These are phyloP conservation scores for Kodamaea arcana DNA, from an alignment of 1,139 yeast species.

Conservation along the genomic window DNA sequence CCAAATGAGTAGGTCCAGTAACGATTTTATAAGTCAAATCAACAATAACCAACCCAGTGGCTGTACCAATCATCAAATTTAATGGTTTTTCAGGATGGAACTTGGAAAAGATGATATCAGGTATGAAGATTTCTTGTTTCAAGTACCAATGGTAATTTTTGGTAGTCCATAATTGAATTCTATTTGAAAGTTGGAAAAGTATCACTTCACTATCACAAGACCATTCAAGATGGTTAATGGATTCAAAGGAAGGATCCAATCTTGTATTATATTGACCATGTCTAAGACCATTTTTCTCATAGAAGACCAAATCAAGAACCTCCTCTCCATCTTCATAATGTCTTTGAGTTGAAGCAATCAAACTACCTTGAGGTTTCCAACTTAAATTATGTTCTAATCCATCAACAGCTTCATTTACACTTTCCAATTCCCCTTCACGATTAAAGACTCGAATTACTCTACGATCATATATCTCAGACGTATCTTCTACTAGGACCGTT, in stretches of 20 bases:
- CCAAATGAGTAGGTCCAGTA: conserved; percentile 65
- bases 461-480: conserved; percentile 45
- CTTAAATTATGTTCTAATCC: conserved; percentile 68
- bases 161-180: conserved; percentile 82
- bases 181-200: conserved; percentile 57
- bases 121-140: conserved; percentile 62
- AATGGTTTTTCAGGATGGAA: conserved; percentile 93
- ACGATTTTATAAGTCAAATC: conserved; percentile 65
- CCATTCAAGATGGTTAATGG: conserved; percentile 65
- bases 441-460: conserved; percentile 81
- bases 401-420: conserved; percentile 89
- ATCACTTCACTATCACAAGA: conserved; percentile 77
- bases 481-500: conserved; percentile 38
- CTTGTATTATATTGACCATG: conserved; percentile 82
- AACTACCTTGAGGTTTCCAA: conserved; percentile 91
- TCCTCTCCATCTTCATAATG: conserved; percentile 48
- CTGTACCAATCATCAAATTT: conserved; percentile 62
- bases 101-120: conserved; percentile 46
- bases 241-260: conserved; percentile 44
- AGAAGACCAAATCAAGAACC: conserved; percentile 62
- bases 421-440: conserved; percentile 72
- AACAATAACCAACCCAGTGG: conserved; percentile 51
- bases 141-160: conserved; percentile 95
- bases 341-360: conserved; percentile 81
- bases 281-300: conserved; percentile 89